phyloP scores from a whole-genome alignment of 345 rosid species.

The Populus euphratica region DNA sequence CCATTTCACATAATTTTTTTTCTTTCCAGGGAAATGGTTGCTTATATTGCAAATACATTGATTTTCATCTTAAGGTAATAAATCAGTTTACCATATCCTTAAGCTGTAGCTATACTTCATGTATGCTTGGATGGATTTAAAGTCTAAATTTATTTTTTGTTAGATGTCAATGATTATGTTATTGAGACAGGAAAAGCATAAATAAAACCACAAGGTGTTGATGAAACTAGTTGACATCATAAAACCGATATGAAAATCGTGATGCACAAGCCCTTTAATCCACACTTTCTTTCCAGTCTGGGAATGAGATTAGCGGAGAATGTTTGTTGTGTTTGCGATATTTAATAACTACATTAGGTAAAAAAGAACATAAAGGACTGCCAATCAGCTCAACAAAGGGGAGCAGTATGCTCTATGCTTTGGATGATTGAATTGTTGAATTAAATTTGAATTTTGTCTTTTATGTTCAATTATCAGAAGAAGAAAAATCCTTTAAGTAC shows the following conservation, averaged over 20 bases:
- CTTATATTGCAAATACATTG: constrained; percentile 93
- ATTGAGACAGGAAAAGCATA: not conserved
- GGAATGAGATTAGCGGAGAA: not conserved
- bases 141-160: not conserved
- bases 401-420: not conserved
- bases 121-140: not conserved
- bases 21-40: constrained; percentile 84
- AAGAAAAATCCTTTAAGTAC: not conserved
- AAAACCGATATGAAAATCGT: not conserved
- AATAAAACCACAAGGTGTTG: not conserved
- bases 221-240: not conserved
- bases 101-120: not conserved
- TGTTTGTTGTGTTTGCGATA: not conserved
- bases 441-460: not conserved
- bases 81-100: not conserved
- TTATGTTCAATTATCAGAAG: not conserved
- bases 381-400: not conserved
- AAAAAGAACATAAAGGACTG: not conserved
- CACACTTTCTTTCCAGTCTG: not conserved
- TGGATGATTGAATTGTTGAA: not conserved
- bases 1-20: not conserved
- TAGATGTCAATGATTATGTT: not conserved
- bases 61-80: constrained; percentile 90
- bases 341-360: not conserved
- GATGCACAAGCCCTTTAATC: not conserved